Percentiles rank a stretch among this genome's conserved stretches.
phyloP scores from a whole-genome alignment of 202 grass and related monocot genomes.

The Dendrocalamus latiflorus region DNA sequence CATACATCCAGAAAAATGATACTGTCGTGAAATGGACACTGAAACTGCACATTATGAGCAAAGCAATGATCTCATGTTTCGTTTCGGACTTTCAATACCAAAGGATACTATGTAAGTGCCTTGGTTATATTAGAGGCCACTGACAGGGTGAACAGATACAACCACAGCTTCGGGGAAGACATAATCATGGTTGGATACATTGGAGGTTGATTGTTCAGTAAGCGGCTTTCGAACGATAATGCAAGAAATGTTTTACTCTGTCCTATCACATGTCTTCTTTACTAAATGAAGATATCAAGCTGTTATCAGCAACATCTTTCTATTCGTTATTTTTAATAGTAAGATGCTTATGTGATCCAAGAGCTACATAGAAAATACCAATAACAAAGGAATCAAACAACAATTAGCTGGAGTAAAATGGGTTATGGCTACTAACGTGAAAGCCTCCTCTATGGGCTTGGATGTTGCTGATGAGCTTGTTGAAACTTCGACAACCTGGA shows the following conservation, averaged over 20 bases:
- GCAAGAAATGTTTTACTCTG: not conserved
- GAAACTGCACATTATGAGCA: not conserved
- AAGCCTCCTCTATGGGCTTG: conserved; percentile 60
- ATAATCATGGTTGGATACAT: not conserved
- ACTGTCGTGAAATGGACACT: not conserved
- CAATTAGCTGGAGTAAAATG: not conserved
- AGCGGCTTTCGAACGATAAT: not conserved
- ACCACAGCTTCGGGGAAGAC: not conserved
- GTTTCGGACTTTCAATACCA: not conserved
- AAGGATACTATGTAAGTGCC: not conserved
- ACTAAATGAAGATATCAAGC: not conserved
- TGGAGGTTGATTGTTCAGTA: not conserved
- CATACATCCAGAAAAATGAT: not conserved
- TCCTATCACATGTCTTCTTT: not conserved
- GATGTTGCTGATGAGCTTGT: conserved; percentile 56
- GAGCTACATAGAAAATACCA: not conserved
- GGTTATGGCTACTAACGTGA: conserved; percentile 40
- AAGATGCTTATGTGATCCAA: not conserved
- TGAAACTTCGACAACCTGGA: conserved; percentile 87
- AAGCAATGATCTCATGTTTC: not conserved
- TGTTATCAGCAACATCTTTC: not conserved
- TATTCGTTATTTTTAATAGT: not conserved
- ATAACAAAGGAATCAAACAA: not conserved
- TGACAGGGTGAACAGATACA: not conserved
- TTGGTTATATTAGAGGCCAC: not conserved